Evolutionary conservation across 139 green algal species (phyloP), one percentile per base, ranked within the genome.

Genomic region (Dunaliella primolecta): DNA sequence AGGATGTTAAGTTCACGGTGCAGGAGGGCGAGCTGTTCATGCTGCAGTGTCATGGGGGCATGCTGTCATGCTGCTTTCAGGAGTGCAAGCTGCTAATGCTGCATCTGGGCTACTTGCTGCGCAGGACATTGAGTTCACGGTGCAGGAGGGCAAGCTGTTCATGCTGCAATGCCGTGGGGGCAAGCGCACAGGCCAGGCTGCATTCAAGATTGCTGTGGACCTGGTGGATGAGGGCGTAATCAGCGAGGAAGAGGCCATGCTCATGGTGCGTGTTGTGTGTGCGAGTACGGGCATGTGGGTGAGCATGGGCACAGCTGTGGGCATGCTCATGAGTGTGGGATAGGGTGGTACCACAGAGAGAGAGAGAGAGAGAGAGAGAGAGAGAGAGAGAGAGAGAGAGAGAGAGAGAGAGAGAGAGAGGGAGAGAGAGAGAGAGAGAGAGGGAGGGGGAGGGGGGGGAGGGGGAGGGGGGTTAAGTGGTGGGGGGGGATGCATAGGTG

Each of bases 51-150:
- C 89, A 95, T 80, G 89, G 81, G 57, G 95, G 95, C 84, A 98
- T 98, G 92, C 91, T 95, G 79, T 98, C 95, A 0, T n/a, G 56
- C 20, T 20, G 56, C 56, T 72, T 20, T 20, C 56, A 72, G 56
- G 56, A 23, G 56, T 29, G 20, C 56, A 72, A 72, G 56, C 23
- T 23, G 23, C 20, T 20, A 23, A 72, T 20, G 56, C 56, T 72
- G 56, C 20, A 23, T 20, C 56, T 72, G 56, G 56, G 56, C 56
- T 72, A 23, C 20, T 20, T 72, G 56, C 20, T 29, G 20, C 38
- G 76, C 93, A 98, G 89, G 95, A 98, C 85, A 94, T 93, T 85
- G 95, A 98, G 91, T 98, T 98, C 88, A 98, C 95, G 24, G 91
- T 98, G 25, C 91, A 98, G 88, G 91, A 97, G 80, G 94, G 94